These are phyloP conservation scores for Colletotrichum simmondsii DNA, from an alignment of 2,329 filamentous ascomycete genomes.

Conservation along the genomic window DNA sequence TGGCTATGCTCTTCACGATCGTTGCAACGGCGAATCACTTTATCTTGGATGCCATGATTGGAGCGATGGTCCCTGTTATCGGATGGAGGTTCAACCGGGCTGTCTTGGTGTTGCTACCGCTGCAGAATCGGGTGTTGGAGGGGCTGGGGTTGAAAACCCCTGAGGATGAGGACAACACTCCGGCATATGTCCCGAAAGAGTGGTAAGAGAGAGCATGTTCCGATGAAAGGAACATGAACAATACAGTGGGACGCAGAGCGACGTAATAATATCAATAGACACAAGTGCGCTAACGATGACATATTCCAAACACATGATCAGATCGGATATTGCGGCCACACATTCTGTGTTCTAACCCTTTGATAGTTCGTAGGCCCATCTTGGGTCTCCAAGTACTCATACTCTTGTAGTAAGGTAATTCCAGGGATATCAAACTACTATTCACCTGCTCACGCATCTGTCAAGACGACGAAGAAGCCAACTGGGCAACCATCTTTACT, in stretches of 20 bases:
- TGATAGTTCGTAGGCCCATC: too few species aligned
- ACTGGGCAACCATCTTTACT: constrained; percentile 15
- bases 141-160: constrained; percentile 11
- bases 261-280: background rate
- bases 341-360: too few species aligned
- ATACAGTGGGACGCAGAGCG: background rate
- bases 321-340: background rate
- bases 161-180: constrained; percentile 3
- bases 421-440: background rate
- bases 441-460: background rate
- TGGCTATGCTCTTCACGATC: constrained; percentile 53
- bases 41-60: constrained; percentile 48
- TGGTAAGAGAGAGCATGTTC: background rate
- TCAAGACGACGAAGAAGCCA: constrained; percentile 28
- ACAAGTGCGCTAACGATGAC: background rate
- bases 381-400: too few species aligned
- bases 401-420: too few species aligned
- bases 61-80: constrained; percentile 45
- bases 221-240: background rate
- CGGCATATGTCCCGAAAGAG: background rate
- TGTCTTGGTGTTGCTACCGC: constrained; percentile 40
- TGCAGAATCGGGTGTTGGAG: constrained; percentile 43
- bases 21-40: constrained; percentile 54
- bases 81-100: constrained; percentile 46
- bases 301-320: background rate